Evolutionary conservation across 306 rosid species (phyloP).

Genomic region (Abrus pulchellus): DNA sequence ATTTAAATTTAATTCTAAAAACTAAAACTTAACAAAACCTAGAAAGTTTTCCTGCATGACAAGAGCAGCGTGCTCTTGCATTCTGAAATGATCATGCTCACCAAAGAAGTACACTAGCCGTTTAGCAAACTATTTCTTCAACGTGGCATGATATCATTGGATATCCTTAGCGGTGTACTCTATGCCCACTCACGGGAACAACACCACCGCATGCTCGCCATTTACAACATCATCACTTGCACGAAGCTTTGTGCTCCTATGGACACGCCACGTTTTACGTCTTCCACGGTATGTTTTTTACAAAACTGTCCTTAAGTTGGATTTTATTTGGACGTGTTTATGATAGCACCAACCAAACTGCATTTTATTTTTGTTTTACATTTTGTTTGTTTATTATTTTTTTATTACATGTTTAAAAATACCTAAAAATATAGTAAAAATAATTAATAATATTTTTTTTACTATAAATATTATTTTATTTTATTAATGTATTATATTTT

Average conservation of each 20-base stretch:
- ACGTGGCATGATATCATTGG: neutral
- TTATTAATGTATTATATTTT: too few relatives aligned
- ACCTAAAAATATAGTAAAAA: too few relatives aligned
- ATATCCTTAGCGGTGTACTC: conserved; percentile 3
- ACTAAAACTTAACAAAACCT: too few relatives aligned
- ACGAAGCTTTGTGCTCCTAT: conserved; percentile 7
- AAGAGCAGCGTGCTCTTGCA: conserved; percentile 34
- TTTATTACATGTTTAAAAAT: too few relatives aligned
- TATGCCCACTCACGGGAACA: neutral
- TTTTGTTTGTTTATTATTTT: too few relatives aligned
- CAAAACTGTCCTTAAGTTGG: neutral
- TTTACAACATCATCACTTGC: neutral
- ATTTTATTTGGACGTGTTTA: neutral
- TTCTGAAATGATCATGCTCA: conserved; percentile 12
- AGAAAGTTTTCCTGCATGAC: neutral
- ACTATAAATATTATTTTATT: too few relatives aligned
- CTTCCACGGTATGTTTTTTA: neutral
- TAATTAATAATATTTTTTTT: too few relatives aligned
- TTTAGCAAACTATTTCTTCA: neutral
- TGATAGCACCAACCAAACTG: neutral
- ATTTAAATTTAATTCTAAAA: too few relatives aligned
- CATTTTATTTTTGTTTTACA: too few relatives aligned
- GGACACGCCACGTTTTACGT: conserved; percentile 32
- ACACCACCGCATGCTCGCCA: conserved; percentile 32
- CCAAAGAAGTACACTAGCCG: neutral